Evolutionary conservation across 2,329 filamentous ascomycete species (phyloP), one percentile per base, ranked within the genome.

Genomic region (Penicillium sp.): DNA sequence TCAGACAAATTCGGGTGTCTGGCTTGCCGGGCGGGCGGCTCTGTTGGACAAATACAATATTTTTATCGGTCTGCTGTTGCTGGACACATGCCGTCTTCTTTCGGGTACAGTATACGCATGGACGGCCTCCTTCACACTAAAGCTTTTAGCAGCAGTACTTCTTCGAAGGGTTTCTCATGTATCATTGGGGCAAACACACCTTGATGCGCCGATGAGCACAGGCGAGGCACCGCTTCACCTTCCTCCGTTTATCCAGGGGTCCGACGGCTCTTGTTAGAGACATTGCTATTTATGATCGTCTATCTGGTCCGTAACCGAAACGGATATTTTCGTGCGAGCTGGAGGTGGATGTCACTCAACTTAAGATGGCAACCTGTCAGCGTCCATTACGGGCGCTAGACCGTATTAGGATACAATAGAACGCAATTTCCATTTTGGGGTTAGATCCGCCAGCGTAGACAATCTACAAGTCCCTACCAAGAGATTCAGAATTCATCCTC

Each of bases 161-260:
- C 19, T 17, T 11, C 29, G 23, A 41, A 41, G 6, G 19, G 17
- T 21, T 13, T 9, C 5, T 19, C 7, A 30, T n/a, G 30, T 52
- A 31, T 19, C 21, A 21, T 21, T 21, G 21, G 26, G n/a, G 35
- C 15, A 11, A 46, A 17, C 54, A 58, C 17, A 61, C 54, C 54
- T 61, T 61, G 19, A 58, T 52, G 35, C 49, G 54, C 23, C 59
- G 54, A 51, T 61, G 50, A 4, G 54, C 59, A 19, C 59, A 61
- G 15, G 23, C 54, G 38, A 61, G 35, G 29, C 59, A 61, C 23
- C 59, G 54, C 15, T 35, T 57, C 38, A 52, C 6, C 48, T 54
- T 54, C 38, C 59, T 61, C 29, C 59, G 59, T 47, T 52, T 58
- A 38, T 61, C 59, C 17, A 61, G 19, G 21, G 59, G 59, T 8